phyloP scores from a whole-genome alignment of 73 alveolate genomes.

The Stentor roeselii region DNA sequence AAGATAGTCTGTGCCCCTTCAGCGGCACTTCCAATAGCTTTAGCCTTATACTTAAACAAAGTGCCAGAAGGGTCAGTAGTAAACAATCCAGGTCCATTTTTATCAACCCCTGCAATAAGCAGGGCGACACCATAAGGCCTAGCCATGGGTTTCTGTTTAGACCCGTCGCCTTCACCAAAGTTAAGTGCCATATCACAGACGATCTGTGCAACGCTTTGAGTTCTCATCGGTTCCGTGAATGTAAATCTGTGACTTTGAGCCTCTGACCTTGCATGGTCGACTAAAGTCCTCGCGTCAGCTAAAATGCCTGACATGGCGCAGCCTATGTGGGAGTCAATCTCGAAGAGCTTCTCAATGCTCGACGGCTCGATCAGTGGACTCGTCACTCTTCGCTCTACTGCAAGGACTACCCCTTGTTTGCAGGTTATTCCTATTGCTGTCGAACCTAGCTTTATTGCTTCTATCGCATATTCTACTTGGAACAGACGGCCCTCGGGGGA shows the following conservation, averaged over 20 bases:
- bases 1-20: constrained; percentile 90
- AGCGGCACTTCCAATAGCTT: constrained; percentile 93
- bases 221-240: constrained; percentile 79
- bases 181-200: constrained; percentile 90
- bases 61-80: constrained; percentile 96
- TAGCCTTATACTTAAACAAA: constrained; percentile 87
- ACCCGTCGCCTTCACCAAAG: constrained; percentile 91
- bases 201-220: constrained; percentile 80
- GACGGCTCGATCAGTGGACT: constrained; percentile 76
- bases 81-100: constrained; percentile 84
- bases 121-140: constrained; percentile 96
- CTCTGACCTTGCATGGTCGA: constrained; percentile 94
- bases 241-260: constrained; percentile 90
- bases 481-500: constrained; percentile 91
- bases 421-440: constrained; percentile 77
- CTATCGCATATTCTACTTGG: constrained; percentile 93
- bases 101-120: constrained; percentile 92
- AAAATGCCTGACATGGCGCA: constrained; percentile 89
- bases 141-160: constrained; percentile 70
- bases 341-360: constrained; percentile 70
- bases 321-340: constrained; percentile 71
- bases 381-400: constrained; percentile 78
- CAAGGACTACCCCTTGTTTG: constrained; percentile 78
- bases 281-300: constrained; percentile 90
- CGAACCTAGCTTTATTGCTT: constrained; percentile 85